Evolutionary conservation across 2,329 filamentous ascomycete genomes (phyloP).

Genomic region (Curvularia lunata): DNA sequence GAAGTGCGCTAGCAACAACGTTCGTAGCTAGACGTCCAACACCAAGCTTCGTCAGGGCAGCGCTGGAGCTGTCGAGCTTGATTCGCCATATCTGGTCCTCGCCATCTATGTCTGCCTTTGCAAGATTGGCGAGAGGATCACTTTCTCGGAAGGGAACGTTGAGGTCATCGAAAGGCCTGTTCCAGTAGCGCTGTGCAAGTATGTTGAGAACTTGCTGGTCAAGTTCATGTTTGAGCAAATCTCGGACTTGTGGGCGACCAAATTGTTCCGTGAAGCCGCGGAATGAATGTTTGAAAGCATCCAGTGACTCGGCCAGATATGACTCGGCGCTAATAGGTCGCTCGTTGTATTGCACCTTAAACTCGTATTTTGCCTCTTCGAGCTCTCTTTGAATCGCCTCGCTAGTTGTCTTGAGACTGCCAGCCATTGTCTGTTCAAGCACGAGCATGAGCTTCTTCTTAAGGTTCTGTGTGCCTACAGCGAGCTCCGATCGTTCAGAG

Average conservation of each 20-base stretch:
- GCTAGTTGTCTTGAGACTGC: constrained; percentile 84
- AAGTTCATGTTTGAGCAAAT: constrained; percentile 87
- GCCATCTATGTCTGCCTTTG: constrained; percentile 73
- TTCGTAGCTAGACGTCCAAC: constrained; percentile 92
- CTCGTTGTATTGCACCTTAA: constrained; percentile 99
- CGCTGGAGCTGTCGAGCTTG: constrained; percentile 90
- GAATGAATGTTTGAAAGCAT: constrained; percentile 97
- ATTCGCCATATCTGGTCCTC: constrained; percentile 91
- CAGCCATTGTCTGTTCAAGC: constrained; percentile 95
- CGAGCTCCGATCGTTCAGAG: constrained; percentile 72
- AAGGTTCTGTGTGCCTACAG: constrained; percentile 82
- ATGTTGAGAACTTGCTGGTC: constrained; percentile 95
- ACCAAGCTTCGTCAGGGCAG: constrained; percentile 88
- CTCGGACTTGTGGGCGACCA: constrained; percentile 84
- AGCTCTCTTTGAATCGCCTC: constrained; percentile 94
- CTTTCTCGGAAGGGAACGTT: constrained; percentile 68
- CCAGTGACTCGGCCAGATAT: constrained; percentile 92
- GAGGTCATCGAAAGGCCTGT: constrained; percentile 90
- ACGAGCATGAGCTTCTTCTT: constrained; percentile 97
- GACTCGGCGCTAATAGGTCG: constrained; percentile 92
- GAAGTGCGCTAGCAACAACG: constrained; percentile 86
- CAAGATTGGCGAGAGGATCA: constrained; percentile 77
- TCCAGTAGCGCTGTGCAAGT: constrained; percentile 94
- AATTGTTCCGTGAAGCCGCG: constrained; percentile 91
- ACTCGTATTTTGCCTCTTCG: constrained; percentile 96